Percentiles rank a stretch among this genome's conserved stretches.
These are phyloP conservation scores for Erodium maritimum DNA, from an alignment of 345 rosid species.

Conservation along the genomic window DNA sequence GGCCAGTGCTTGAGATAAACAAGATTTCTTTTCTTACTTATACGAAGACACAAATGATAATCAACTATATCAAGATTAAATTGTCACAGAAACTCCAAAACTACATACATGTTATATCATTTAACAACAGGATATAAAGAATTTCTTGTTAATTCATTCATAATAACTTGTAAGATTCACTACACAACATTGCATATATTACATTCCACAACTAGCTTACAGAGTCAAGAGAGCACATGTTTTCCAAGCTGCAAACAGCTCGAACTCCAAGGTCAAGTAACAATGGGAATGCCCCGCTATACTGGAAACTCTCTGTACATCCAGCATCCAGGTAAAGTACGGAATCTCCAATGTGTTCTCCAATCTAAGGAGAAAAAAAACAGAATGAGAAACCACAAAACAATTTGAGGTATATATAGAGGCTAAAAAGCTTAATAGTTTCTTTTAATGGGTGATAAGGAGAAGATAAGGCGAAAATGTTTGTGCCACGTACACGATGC, in stretches of 20 bases:
- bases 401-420: not conserved
- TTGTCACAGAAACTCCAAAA: not conserved
- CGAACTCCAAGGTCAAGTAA: constrained; percentile 63
- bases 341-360: constrained; percentile 57
- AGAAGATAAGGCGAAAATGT: too few relatives aligned
- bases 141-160: too few relatives aligned
- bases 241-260: constrained; percentile 74
- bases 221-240: constrained; percentile 56
- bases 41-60: not conserved
- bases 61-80: not conserved
- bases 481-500: too few relatives aligned
- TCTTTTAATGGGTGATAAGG: not conserved
- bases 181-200: not conserved
- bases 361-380: constrained; percentile 29
- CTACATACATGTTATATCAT: not conserved
- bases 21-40: too few relatives aligned
- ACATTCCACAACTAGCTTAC: constrained; percentile 29
- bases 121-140: not conserved
- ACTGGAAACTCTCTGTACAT: constrained; percentile 86
- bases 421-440: not conserved
- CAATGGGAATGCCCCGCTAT: constrained; percentile 69
- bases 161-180: too few relatives aligned
- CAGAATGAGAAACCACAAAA: not conserved
- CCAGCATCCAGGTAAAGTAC: constrained; percentile 81
- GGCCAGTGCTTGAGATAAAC: too few relatives aligned